phyloP scores from a whole-genome alignment of 495 filamentous ascomycete species.

The Hypomontagnella submonticulosa region DNA sequence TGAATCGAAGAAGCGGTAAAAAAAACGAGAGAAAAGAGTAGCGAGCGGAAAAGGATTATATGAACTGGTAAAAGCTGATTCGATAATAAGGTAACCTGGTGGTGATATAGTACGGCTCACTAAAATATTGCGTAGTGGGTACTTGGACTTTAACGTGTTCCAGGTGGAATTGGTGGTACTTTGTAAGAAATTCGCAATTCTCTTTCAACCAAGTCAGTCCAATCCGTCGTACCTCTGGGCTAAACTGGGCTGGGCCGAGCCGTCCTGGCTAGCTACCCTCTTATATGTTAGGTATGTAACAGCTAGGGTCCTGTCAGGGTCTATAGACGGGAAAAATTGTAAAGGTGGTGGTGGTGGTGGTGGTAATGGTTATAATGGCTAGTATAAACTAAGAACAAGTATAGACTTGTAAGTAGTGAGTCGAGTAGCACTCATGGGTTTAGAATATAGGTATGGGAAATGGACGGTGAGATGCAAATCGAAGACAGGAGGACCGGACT shows the following conservation, averaged over 20 bases:
- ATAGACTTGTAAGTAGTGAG: not conserved
- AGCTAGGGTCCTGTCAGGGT: constrained; percentile 38
- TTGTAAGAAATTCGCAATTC: constrained; percentile 28
- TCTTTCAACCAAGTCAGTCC: constrained; percentile 23
- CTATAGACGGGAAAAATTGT: constrained; percentile 8
- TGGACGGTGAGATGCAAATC: constrained; percentile 35
- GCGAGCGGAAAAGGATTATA: constrained; percentile 43
- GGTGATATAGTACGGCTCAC: constrained; percentile 48
- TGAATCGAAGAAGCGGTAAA: constrained; percentile 42
- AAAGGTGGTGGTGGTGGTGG: constrained; percentile 15
- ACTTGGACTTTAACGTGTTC: constrained; percentile 45
- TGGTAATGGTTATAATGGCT: constrained; percentile 4
- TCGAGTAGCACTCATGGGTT: constrained; percentile 15
- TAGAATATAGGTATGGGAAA: constrained; percentile 6
- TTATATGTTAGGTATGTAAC: constrained; percentile 28
- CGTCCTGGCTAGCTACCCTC: constrained; percentile 22
- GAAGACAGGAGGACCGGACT: constrained; percentile 28
- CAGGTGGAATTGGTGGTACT: constrained; percentile 46
- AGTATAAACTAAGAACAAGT: not conserved
- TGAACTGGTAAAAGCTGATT: constrained; percentile 42
- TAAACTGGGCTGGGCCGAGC: constrained; percentile 28
- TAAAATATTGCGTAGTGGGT: constrained; percentile 46
- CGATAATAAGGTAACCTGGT: constrained; percentile 39
- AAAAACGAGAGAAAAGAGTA: constrained; percentile 27
- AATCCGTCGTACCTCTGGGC: constrained; percentile 16